phyloP scores from a whole-genome alignment of 2,329 filamentous ascomycete genomes.

The Penicillium sp. region DNA sequence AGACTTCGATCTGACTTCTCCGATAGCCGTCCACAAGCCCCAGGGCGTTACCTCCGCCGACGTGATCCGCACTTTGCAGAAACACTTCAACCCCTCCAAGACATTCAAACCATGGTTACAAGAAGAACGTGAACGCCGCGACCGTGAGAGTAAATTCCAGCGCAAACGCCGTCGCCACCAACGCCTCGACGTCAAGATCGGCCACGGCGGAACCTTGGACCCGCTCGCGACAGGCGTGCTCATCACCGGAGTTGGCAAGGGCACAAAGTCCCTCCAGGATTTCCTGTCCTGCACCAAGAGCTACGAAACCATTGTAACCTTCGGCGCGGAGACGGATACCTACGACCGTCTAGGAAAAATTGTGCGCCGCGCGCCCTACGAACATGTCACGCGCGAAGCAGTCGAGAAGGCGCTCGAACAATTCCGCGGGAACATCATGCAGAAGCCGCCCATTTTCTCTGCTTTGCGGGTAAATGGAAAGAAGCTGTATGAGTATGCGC shows the following conservation, averaged over 20 bases:
- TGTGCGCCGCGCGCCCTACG: constrained; percentile 69
- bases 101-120: constrained; percentile 77
- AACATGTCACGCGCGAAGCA: constrained; percentile 73
- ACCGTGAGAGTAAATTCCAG: constrained; percentile 58
- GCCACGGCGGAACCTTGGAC: constrained; percentile 93
- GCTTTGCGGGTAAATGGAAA: constrained; percentile 92
- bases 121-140: constrained; percentile 56
- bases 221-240: constrained; percentile 91
- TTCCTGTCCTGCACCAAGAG: constrained; percentile 90
- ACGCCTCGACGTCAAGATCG: constrained; percentile 78
- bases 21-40: constrained; percentile 86
- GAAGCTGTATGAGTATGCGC: constrained; percentile 91
- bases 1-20: constrained; percentile 9
- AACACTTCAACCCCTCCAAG: constrained; percentile 74
- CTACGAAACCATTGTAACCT: constrained; percentile 85
- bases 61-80: constrained; percentile 82
- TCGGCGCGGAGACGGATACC: constrained; percentile 87
- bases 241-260: constrained; percentile 80
- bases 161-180: constrained; percentile 60
- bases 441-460: constrained; percentile 89
- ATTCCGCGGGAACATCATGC: constrained; percentile 81
- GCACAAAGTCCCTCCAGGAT: constrained; percentile 74
- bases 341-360: constrained; percentile 87
- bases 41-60: constrained; percentile 82
- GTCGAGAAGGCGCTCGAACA: constrained; percentile 72